Evolutionary conservation across 768 basidiomycete genomes (phyloP).

Genomic region (Naganishia friedmannii): DNA sequence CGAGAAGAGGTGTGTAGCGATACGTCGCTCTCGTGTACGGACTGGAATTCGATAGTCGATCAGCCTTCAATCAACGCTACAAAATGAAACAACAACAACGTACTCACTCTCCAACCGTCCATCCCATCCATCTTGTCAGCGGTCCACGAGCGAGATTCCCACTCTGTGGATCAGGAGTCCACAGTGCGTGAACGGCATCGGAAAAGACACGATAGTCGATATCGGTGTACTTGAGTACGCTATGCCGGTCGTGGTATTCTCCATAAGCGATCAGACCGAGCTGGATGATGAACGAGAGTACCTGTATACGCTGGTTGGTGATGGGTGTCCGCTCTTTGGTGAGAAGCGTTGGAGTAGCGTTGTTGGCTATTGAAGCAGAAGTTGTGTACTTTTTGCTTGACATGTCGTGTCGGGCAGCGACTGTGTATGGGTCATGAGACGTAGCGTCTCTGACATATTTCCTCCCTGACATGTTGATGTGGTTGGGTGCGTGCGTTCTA

Average conservation of each 20-base stretch:
- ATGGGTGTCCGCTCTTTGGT: neutral
- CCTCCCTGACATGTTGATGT: no score
- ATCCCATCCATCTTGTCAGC: slow-evolving; percentile 51
- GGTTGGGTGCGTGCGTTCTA: no score
- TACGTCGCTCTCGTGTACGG: slow-evolving; percentile 91
- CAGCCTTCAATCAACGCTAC: neutral
- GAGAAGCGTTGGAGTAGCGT: neutral
- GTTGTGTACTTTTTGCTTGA: slow-evolving; percentile 12
- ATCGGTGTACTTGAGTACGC: slow-evolving; percentile 92
- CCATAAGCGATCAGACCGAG: slow-evolving; percentile 74
- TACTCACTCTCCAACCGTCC: slow-evolving; percentile 73
- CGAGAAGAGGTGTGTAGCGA: slow-evolving; percentile 91
- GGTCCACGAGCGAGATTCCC: slow-evolving; percentile 58
- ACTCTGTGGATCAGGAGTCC: slow-evolving; percentile 26
- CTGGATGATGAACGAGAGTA: slow-evolving; percentile 56
- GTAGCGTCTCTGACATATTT: no score
- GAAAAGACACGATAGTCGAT: slow-evolving; percentile 94
- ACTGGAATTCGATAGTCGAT: slow-evolving; percentile 54
- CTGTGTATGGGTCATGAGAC: no score
- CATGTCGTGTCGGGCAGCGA: neutral
- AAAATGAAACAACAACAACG: slow-evolving; percentile 16
- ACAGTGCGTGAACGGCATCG: slow-evolving; percentile 72
- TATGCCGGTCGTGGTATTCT: slow-evolving; percentile 81
- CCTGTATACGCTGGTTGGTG: neutral
- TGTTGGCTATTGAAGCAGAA: neutral